Evolutionary conservation across 2,329 filamentous ascomycete genomes (phyloP), one percentile per base, ranked within the genome.

Genomic region (Tolypocladium album): DNA sequence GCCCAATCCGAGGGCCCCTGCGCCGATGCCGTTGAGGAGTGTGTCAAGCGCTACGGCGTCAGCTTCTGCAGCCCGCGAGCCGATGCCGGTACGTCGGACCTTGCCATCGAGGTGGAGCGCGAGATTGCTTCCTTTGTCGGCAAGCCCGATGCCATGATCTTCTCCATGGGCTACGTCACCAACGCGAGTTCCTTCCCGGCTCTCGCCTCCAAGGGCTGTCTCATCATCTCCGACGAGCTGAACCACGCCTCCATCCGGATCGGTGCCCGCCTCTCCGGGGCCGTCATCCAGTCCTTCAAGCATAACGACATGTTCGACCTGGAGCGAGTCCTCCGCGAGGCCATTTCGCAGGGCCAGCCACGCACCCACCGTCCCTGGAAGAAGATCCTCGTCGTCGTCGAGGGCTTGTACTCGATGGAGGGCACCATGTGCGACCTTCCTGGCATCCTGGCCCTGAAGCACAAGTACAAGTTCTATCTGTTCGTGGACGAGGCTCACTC

Each of bases 341-440:
- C 87, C 65, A 97, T 99, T 71, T 92, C 93, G 17, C 93, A 97
- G 76, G 94, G 94, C 53, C 94, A 99, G 72, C 94, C 94, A 58
- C 89, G 94, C 65, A 99, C 93, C n/a, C 94, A 99, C 75, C 89
- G 94, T 38, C 94, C 94, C 1, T 99, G 94, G 94, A 97, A 96
- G 82, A 99, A 97, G 85, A 97, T 99, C 62, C 75, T 99, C 58
- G 90, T 99, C 53, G 92, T 93, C 43, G 90, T 99, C 43, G 94
- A 99, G 74, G 94, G 94, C 67, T 83, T 99, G 24, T 99, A 99
- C 81, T 97, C 93, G 1, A 99, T 99, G 94, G 94, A 99, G 78
- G 94, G 94, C 56, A 97, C 92, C 65, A 96, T 99, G 90, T 94
- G 90, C 75, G 94, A 99, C 72, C 83, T 99, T n/a, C 94, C 94